Evolutionary conservation across 2,329 filamentous ascomycete species (phyloP).

Genomic region (Ophiocordyceps camponoti-rufipedis): DNA sequence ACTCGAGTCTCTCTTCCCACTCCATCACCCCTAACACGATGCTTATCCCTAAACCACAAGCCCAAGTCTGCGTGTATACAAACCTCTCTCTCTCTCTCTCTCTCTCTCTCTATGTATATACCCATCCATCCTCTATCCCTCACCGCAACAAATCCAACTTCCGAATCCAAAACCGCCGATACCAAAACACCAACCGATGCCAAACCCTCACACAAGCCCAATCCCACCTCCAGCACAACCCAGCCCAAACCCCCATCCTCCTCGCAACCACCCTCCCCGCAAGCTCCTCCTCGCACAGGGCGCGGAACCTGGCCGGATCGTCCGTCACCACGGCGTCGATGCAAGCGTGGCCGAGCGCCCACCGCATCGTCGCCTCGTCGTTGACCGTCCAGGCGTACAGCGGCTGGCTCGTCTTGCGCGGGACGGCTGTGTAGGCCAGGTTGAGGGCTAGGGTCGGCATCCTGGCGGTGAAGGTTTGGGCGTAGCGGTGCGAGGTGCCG

Average conservation of each 20-base stretch:
- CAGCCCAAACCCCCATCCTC: not conserved
- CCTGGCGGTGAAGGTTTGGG: conserved; percentile 46
- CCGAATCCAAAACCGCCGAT: conserved; percentile 8
- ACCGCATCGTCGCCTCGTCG: conserved; percentile 59
- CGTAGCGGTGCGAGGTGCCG: conserved; percentile 47
- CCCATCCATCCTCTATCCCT: too few relatives aligned
- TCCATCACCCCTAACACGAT: too few relatives aligned
- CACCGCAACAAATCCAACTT: conserved; percentile 10
- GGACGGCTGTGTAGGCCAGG: conserved; percentile 47
- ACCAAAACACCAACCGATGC: conserved; percentile 8
- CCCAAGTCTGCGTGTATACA: too few relatives aligned
- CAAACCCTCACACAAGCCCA: conserved; percentile 6
- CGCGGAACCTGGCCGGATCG: conserved; percentile 50
- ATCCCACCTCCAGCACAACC: conserved; percentile 1
- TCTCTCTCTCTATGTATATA: too few relatives aligned
- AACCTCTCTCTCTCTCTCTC: too few relatives aligned
- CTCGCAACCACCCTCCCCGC: conserved; percentile 6
- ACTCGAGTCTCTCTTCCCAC: too few relatives aligned
- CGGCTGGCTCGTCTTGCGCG: conserved; percentile 24
- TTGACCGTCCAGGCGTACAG: conserved; percentile 83
- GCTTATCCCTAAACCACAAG: too few relatives aligned
- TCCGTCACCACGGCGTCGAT: conserved; percentile 80
- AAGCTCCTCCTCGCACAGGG: conserved; percentile 31
- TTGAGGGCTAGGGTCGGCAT: conserved; percentile 63
- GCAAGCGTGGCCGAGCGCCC: conserved; percentile 38